Evolutionary conservation across 179 eudicot genomes (phyloP).

Genomic region (Drosera spatulata): DNA sequence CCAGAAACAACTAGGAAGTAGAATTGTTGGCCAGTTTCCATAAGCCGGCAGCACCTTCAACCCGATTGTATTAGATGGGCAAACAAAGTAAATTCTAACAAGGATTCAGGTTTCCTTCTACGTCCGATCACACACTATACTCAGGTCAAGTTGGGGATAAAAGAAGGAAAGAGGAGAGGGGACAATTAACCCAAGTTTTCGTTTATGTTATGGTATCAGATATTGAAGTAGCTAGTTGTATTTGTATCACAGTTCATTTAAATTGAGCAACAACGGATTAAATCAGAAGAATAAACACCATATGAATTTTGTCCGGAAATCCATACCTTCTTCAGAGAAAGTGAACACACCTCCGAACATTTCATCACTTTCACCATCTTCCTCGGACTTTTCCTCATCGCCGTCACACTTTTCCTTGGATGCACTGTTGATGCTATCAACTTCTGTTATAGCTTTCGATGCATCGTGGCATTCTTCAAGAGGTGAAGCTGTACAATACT

Average conservation of each 20-base stretch:
- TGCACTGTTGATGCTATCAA: conserved; percentile 51
- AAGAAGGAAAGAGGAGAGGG: no score
- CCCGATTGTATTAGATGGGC: no score
- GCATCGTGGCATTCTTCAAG: no score
- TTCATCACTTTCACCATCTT: conserved; percentile 78
- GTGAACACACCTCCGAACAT: conserved; percentile 89
- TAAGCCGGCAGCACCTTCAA: no score
- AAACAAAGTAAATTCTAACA: no score
- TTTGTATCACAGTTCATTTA: background rate
- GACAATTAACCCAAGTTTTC: background rate
- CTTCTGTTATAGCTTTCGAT: conserved; percentile 41
- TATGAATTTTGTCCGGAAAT: background rate
- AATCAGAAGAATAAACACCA: no score
- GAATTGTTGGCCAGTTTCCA: no score
- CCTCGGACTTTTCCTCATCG: conserved; percentile 56
- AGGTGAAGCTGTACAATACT: conserved; percentile 33
- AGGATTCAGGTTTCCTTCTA: no score
- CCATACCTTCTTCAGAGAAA: conserved; percentile 88
- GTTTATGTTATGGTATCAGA: background rate
- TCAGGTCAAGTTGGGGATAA: no score
- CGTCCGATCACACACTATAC: no score
- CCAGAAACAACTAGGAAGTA: no score
- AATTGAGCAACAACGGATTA: no score
- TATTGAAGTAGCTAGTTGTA: background rate
- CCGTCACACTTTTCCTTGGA: background rate